phyloP scores from a whole-genome alignment of 1,284 basidiomycete genomes.

The Cutaneotrichosporon sp. region DNA sequence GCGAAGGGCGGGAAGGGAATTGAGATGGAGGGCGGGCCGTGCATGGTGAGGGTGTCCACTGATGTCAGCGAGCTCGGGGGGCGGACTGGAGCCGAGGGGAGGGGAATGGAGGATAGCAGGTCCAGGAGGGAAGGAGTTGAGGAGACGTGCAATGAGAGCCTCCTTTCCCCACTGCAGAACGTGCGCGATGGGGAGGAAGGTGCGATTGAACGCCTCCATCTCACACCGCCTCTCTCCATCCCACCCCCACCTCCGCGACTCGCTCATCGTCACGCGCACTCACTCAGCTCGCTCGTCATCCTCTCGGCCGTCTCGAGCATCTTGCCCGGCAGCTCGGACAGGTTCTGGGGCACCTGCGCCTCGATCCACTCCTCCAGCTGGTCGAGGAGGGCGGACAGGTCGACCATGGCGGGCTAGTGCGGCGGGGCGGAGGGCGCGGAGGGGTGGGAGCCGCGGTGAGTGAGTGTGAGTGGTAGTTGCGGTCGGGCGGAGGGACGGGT shows the following conservation, averaged over 20 bases:
- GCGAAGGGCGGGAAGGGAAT: conserved; percentile 51
- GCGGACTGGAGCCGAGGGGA: too few species aligned
- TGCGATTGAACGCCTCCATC: too few species aligned
- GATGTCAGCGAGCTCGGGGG: conserved; percentile 1
- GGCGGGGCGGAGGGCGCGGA: background rate
- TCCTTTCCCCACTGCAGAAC: too few species aligned
- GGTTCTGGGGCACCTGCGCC: conserved; percentile 47
- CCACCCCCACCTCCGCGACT: too few species aligned
- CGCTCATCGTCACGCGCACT: conserved; percentile 17
- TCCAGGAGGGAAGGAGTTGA: too few species aligned
- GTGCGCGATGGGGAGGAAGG: too few species aligned
- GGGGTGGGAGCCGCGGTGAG: too few species aligned
- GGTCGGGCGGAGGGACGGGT: too few species aligned
- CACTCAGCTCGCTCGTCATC: conserved; percentile 49
- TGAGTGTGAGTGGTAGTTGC: too few species aligned
- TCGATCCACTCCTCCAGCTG: conserved; percentile 53
- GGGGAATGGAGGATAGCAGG: background rate
- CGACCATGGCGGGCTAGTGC: conserved; percentile 31
- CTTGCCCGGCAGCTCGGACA: conserved; percentile 48
- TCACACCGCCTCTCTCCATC: too few species aligned
- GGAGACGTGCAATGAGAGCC: too few species aligned
- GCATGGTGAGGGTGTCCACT: conserved; percentile 52
- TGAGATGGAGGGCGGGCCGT: conserved; percentile 49
- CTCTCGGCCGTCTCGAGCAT: conserved; percentile 51
- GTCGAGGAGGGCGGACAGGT: conserved; percentile 45